Evolutionary conservation across 1,139 yeast genomes (phyloP).

Genomic region (Scheffersomyces illinoinensis): DNA sequence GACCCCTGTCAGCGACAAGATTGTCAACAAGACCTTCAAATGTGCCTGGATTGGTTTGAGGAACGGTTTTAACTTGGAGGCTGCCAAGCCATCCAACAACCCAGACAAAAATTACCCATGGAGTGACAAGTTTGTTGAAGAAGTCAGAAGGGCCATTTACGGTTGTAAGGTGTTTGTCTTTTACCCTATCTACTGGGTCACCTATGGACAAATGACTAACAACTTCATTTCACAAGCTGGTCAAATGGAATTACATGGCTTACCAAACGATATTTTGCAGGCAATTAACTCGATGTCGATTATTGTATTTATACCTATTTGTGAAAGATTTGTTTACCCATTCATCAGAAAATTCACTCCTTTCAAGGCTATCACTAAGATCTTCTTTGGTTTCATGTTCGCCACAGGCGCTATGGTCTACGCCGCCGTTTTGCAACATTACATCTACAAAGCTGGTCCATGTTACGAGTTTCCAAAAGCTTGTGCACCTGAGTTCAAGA

Average conservation of each 20-base stretch:
- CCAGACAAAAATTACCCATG: slow-evolving; percentile 16
- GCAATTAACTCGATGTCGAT: slow-evolving; percentile 18
- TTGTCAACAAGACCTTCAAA: slow-evolving; percentile 17
- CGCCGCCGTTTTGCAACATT: slow-evolving; percentile 21
- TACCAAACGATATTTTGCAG: slow-evolving; percentile 22
- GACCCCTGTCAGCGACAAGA: slow-evolving; percentile 18
- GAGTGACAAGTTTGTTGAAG: slow-evolving; percentile 20
- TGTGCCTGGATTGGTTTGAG: slow-evolving; percentile 14
- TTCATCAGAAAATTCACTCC: slow-evolving; percentile 22
- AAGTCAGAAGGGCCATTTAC: slow-evolving; percentile 16
- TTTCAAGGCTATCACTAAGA: slow-evolving; percentile 22
- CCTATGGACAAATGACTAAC: slow-evolving; percentile 21
- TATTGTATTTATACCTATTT: slow-evolving; percentile 19
- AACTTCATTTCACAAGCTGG: slow-evolving; percentile 24
- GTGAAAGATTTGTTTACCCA: slow-evolving; percentile 18
- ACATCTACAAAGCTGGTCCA: slow-evolving; percentile 19
- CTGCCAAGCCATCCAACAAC: slow-evolving; percentile 17
- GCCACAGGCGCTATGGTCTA: slow-evolving; percentile 20
- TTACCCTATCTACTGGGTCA: slow-evolving; percentile 23
- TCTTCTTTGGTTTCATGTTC: slow-evolving; percentile 20
- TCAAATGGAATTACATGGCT: slow-evolving; percentile 21
- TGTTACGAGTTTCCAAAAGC: slow-evolving; percentile 18
- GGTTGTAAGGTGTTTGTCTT: slow-evolving; percentile 21
- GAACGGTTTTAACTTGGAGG: slow-evolving; percentile 17
- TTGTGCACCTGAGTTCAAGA: slow-evolving; percentile 13